phyloP scores from a whole-genome alignment of 2,329 filamentous ascomycete species.

The Cadophora sp. region DNA sequence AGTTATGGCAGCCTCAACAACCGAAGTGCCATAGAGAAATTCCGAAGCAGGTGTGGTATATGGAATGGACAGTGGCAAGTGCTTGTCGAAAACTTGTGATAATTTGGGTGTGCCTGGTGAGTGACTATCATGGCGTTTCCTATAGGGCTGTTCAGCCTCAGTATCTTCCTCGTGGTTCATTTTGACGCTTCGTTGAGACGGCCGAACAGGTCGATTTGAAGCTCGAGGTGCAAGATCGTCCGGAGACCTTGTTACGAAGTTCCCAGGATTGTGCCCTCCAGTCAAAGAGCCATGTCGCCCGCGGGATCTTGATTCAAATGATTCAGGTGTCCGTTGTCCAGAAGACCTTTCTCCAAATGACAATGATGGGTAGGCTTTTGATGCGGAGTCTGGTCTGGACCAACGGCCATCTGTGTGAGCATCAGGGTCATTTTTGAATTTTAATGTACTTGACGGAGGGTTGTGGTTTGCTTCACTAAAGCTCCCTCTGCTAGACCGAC shows the following conservation, averaged over 20 bases:
- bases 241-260: background rate
- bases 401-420: background rate
- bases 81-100: constrained; percentile 29
- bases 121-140: background rate
- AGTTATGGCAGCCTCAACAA: constrained; percentile 80
- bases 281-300: background rate
- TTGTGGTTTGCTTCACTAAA: background rate
- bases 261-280: background rate
- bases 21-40: constrained; percentile 85
- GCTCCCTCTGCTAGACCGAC: background rate
- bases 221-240: background rate
- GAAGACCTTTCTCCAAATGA: background rate
- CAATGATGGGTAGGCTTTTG: constrained; percentile 2
- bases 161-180: background rate
- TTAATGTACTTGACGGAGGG: background rate
- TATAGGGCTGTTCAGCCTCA: background rate
- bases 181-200: background rate
- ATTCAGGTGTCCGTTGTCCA: background rate
- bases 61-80: constrained; percentile 54
- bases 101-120: background rate
- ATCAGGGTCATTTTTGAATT: background rate
- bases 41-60: constrained; percentile 88
- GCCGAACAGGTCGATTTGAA: background rate
- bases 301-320: background rate
- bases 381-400: background rate